Conservation (phyloP, 208 protist species). For the Wallacemonas sp. region DNA sequence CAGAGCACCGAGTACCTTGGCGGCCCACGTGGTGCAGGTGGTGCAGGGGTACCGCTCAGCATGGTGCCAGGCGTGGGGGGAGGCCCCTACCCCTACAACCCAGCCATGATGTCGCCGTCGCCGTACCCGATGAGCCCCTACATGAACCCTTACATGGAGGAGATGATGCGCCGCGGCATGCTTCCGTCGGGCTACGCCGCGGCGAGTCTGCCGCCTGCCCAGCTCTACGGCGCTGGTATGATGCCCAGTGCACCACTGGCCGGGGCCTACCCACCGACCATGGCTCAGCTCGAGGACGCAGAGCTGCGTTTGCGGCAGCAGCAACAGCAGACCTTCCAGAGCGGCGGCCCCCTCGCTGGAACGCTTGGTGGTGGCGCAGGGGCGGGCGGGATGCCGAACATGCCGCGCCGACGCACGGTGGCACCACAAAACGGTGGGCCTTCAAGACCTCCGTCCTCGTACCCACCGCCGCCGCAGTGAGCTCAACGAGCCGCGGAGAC, state of each 20-base stretch:
- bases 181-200: neutral
- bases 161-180: constrained; percentile 4
- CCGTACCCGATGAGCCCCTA: no score
- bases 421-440: neutral
- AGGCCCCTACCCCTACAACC: neutral
- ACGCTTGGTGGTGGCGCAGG: no score
- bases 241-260: neutral
- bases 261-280: neutral
- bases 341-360: no score
- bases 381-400: neutral
- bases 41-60: neutral
- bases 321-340: constrained; percentile 2
- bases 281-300: neutral
- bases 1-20: constrained; percentile 12
- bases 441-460: neutral
- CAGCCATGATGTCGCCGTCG: neutral
- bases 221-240: neutral
- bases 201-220: neutral
- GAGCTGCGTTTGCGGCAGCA: neutral
- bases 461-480: neutral
- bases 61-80: neutral
- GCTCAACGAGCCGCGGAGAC: neutral
- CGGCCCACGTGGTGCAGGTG: neutral
- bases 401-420: neutral
- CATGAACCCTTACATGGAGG: constrained; percentile 4